A percentile compares a stretch with the other conserved stretches of the same genome.
phyloP scores from a whole-genome alignment of 768 basidiomycete species.

The Lactarius tabidus region DNA sequence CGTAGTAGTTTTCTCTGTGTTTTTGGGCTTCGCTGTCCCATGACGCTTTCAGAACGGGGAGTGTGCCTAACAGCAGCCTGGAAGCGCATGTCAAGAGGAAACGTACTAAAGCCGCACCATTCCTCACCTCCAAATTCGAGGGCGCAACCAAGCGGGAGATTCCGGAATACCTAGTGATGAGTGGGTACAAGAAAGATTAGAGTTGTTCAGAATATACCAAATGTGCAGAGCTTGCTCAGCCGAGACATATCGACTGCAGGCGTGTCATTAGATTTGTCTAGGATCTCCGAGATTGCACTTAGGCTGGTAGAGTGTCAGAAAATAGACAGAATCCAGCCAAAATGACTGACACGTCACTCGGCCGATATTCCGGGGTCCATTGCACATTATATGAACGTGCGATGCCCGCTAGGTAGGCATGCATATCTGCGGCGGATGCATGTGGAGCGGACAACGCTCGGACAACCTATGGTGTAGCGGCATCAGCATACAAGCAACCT shows the following conservation, averaged over 20 bases:
- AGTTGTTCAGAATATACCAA: conserved; percentile 44
- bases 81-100: conserved; percentile 7
- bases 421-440: conserved; percentile 53
- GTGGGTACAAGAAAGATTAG: conserved; percentile 13
- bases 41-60: conserved; percentile 51
- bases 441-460: conserved; percentile 49
- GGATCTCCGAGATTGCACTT: conserved; percentile 53
- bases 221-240: conserved; percentile 54
- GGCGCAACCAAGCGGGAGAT: conserved; percentile 70
- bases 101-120: background rate
- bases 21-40: conserved; percentile 57
- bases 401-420: conserved; percentile 51
- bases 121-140: conserved; percentile 72
- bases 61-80: conserved; percentile 60
- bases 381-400: conserved; percentile 49
- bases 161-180: conserved; percentile 58
- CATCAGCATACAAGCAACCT: background rate
- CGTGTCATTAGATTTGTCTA: conserved; percentile 46
- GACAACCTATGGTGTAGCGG: conserved; percentile 39
- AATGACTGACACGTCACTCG: conserved; percentile 56
- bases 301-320: conserved; percentile 38
- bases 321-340: background rate
- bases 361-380: conserved; percentile 59
- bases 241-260: conserved; percentile 52
- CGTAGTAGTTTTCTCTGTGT: conserved; percentile 71